Percentiles rank a stretch among this genome's conserved stretches.
Conservation (phyloP, 352 stramenopile species). For the Lagenidium giganteum region DNA sequence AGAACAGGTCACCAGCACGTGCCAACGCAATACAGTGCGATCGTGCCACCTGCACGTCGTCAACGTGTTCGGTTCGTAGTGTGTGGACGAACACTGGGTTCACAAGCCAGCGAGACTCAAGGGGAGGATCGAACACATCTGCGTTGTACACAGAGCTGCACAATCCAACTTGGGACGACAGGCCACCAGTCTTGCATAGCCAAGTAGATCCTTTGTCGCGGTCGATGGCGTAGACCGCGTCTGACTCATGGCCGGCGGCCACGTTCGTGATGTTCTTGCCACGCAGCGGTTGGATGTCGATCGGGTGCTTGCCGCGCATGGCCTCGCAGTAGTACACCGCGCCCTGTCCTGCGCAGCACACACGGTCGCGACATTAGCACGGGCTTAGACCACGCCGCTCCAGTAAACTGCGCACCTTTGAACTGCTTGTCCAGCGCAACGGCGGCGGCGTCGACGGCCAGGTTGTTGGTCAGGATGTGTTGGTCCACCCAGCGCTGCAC, state of each 20-base stretch:
- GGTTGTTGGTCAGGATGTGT: slow-evolving; percentile 46
- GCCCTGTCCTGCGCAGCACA: slow-evolving; percentile 57
- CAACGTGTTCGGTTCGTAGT: slow-evolving; percentile 52
- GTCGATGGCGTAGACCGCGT: slow-evolving; percentile 71
- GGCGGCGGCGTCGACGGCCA: slow-evolving; percentile 52
- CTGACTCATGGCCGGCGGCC: slow-evolving; percentile 52
- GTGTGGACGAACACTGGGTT: slow-evolving; percentile 65
- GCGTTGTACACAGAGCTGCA: slow-evolving; percentile 33
- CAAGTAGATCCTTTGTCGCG: slow-evolving; percentile 40
- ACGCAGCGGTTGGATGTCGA: slow-evolving; percentile 56
- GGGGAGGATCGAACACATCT: slow-evolving; percentile 37
- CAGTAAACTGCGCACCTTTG: slow-evolving; percentile 29
- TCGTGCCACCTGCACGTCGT: slow-evolving; percentile 40
- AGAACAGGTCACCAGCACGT: slow-evolving; percentile 86
- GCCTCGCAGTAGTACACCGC: slow-evolving; percentile 67
- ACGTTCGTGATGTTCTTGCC: slow-evolving; percentile 58
- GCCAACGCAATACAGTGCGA: slow-evolving; percentile 71
- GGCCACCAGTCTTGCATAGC: slow-evolving; percentile 71
- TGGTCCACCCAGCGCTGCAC: slow-evolving; percentile 77
- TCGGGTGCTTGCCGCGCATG: slow-evolving; percentile 22
- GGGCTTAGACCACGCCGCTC: neutral
- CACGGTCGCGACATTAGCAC: neutral
- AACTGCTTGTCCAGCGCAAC: slow-evolving; percentile 45
- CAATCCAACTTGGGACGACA: slow-evolving; percentile 59
- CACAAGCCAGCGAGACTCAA: slow-evolving; percentile 65